phyloP scores from a whole-genome alignment of 345 rosid genomes.

The Linum lewisii region DNA sequence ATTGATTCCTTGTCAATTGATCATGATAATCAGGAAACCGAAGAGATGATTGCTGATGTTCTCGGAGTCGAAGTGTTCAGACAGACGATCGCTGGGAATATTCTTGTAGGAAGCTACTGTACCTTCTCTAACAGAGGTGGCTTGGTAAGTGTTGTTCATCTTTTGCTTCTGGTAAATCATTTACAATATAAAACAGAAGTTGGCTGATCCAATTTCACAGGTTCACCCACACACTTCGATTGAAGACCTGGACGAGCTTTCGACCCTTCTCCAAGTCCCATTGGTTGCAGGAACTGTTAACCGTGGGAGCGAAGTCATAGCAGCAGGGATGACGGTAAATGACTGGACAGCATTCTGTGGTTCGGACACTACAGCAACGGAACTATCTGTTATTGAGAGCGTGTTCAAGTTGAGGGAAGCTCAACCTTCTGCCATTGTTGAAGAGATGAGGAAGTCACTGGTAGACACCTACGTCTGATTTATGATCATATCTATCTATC shows the following conservation, averaged over 20 bases:
- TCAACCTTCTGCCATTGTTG: slow-evolving; percentile 67
- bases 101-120: slow-evolving; percentile 91
- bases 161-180: neutral
- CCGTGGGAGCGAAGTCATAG: slow-evolving; percentile 58
- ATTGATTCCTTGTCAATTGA: neutral
- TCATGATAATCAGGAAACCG: slow-evolving; percentile 56
- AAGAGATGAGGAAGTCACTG: slow-evolving; percentile 87
- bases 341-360: slow-evolving; percentile 93
- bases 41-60: slow-evolving; percentile 87
- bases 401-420: slow-evolving; percentile 93
- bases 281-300: slow-evolving; percentile 20
- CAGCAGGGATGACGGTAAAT: slow-evolving; percentile 73
- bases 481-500: no score
- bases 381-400: slow-evolving; percentile 76
- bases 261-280: slow-evolving; percentile 41
- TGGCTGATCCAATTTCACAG: slow-evolving; percentile 21
- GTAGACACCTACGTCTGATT: slow-evolving; percentile 67
- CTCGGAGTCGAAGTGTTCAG: slow-evolving; percentile 94
- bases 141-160: slow-evolving; percentile 37
- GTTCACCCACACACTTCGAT: slow-evolving; percentile 91
- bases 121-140: slow-evolving; percentile 83
- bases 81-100: slow-evolving; percentile 89
- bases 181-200: neutral
- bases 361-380: slow-evolving; percentile 87
- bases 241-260: slow-evolving; percentile 90